A percentile compares a stretch with the other conserved stretches of the same genome.
Conservation (phyloP, 441 rosid species). For the Jatropha multifida region DNA sequence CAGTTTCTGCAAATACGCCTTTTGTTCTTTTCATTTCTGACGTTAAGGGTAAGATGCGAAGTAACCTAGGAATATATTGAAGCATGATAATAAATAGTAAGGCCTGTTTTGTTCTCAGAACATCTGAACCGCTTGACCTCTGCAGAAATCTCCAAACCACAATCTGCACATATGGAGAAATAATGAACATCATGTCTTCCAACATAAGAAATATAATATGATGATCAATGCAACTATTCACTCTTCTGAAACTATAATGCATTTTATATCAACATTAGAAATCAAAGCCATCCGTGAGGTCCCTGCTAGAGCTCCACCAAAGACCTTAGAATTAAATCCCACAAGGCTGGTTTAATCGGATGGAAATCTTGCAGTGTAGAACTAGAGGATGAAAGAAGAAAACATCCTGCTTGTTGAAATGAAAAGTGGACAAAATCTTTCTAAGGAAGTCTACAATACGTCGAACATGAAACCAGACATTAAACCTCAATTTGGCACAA, state of each 20-base stretch:
- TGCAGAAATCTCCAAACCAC: constrained; percentile 82
- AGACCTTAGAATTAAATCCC: neutral
- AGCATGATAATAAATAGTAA: constrained; percentile 62
- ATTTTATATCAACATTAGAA: neutral
- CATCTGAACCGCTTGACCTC: constrained; percentile 74
- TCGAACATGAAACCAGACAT: neutral
- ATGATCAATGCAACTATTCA: constrained; percentile 7
- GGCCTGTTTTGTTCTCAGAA: constrained; percentile 71
- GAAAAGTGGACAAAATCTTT: neutral
- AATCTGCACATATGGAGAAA: constrained; percentile 47
- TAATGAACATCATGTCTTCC: constrained; percentile 20
- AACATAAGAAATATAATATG: constrained; percentile 3
- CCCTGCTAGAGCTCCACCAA: neutral
- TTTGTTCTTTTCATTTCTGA: constrained; percentile 94
- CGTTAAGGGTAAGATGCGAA: constrained; percentile 71
- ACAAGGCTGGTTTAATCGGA: neutral
- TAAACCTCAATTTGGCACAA: neutral
- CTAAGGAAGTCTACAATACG: neutral
- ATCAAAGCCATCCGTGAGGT: neutral
- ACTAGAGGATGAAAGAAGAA: neutral
- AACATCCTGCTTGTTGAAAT: neutral
- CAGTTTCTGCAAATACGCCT: constrained; percentile 96
- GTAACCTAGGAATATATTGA: constrained; percentile 75
- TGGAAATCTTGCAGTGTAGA: neutral
- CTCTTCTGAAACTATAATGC: constrained; percentile 1